Percentiles rank a stretch among this genome's conserved stretches.
phyloP scores from a whole-genome alignment of 768 basidiomycete species.

The Lenzites betulinus region DNA sequence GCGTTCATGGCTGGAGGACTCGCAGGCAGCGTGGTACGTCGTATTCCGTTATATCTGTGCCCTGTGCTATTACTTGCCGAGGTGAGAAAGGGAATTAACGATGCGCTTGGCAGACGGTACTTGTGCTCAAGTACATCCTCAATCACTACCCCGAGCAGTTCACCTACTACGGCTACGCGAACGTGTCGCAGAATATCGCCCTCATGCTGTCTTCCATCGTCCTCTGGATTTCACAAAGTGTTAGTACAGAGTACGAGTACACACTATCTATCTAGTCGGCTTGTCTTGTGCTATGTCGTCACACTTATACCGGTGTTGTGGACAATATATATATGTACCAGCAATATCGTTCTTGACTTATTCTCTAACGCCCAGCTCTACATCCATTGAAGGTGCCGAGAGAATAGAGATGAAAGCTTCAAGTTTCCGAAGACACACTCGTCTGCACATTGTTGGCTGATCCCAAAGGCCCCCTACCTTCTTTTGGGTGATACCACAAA shows the following conservation, averaged over 20 bases:
- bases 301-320: neutral
- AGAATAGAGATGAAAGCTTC: no score
- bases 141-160: constrained; percentile 71
- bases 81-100: neutral
- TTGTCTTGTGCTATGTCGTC: constrained; percentile 2
- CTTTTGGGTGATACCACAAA: no score
- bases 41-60: no score
- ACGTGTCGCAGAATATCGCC: constrained; percentile 90
- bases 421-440: no score
- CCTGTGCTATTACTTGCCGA: neutral
- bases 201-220: constrained; percentile 85
- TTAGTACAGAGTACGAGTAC: constrained; percentile 90
- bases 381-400: no score
- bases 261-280: constrained; percentile 51
- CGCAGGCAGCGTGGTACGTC: constrained; percentile 96
- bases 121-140: constrained; percentile 89
- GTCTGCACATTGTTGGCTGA: no score
- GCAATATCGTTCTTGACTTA: no score
- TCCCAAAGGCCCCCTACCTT: no score
- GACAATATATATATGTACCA: constrained; percentile 3
- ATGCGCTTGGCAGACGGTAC: constrained; percentile 59
- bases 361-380: no score
- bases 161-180: constrained; percentile 91
- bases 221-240: constrained; percentile 90
- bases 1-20: constrained; percentile 97